phyloP scores from a whole-genome alignment of 495 filamentous ascomycete species.

The Penicillium bialowiezense region DNA sequence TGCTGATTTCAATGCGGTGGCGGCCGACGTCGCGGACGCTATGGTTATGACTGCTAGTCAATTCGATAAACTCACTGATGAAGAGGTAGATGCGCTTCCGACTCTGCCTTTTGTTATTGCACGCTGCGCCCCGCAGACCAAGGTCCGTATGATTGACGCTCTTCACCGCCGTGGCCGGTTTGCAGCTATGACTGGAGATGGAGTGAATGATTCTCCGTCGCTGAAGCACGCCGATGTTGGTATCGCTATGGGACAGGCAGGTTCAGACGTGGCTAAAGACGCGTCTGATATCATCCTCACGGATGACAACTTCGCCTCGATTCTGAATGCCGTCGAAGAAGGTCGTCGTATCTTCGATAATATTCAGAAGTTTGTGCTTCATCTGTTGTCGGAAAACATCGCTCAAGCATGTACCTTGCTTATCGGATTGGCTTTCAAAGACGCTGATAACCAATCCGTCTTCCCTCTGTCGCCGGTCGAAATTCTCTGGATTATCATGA shows the following conservation, averaged over 20 bases:
- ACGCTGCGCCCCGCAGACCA: conserved; percentile 64
- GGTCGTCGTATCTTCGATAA: conserved; percentile 66
- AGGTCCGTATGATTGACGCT: conserved; percentile 66
- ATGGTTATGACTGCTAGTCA: conserved; percentile 62
- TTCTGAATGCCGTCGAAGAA: conserved; percentile 62
- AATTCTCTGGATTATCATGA: conserved; percentile 67
- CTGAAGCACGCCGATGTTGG: conserved; percentile 78
- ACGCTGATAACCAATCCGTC: conserved; percentile 51
- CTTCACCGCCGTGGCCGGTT: conserved; percentile 72
- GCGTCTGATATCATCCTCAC: conserved; percentile 71
- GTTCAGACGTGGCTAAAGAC: conserved; percentile 75
- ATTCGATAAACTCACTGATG: conserved; percentile 60
- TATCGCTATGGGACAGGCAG: conserved; percentile 80
- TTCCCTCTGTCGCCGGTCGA: conserved; percentile 64
- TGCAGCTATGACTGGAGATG: conserved; percentile 91
- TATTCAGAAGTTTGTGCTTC: conserved; percentile 66
- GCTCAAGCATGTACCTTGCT: conserved; percentile 60
- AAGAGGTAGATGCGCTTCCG: conserved; percentile 54
- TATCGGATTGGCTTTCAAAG: conserved; percentile 63
- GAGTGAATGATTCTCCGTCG: conserved; percentile 89
- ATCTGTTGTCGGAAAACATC: conserved; percentile 62
- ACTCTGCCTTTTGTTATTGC: conserved; percentile 64
- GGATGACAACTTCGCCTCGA: conserved; percentile 74
- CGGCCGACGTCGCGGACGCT: conserved; percentile 47
- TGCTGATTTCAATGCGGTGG: conserved; percentile 48